phyloP scores from a whole-genome alignment of 2,329 filamentous ascomycete genomes.

The Teratosphaeria nubilosa region DNA sequence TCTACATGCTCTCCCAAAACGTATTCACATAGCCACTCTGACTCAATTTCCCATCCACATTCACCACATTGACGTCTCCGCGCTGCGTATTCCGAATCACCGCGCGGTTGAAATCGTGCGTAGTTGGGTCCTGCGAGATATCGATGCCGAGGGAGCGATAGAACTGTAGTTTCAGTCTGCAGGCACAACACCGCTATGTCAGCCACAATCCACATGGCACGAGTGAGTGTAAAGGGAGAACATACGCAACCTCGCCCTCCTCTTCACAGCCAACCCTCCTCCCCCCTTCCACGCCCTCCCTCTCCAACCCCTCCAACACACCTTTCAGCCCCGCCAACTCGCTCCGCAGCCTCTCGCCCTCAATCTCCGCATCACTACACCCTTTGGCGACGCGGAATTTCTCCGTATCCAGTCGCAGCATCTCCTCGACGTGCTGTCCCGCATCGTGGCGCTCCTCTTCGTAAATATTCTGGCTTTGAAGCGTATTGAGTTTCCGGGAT shows the following conservation, averaged over 20 bases:
- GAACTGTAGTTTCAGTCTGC: constrained; percentile 69
- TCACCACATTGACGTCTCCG: constrained; percentile 89
- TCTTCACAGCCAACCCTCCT: constrained; percentile 36
- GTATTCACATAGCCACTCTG: constrained; percentile 90
- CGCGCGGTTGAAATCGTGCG: constrained; percentile 74
- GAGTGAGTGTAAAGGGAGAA: constrained; percentile 4
- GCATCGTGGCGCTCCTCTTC: constrained; percentile 66
- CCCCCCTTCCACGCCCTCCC: constrained; percentile 73
- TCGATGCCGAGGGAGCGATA: constrained; percentile 88
- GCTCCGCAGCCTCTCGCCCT: constrained; percentile 79
- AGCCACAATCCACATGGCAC: neutral
- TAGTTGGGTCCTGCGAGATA: constrained; percentile 62
- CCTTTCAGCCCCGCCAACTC: constrained; percentile 67
- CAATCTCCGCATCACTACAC: constrained; percentile 79
- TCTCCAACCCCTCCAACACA: constrained; percentile 70
- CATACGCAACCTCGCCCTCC: constrained; percentile 41
- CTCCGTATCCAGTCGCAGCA: constrained; percentile 78
- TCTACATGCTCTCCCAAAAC: constrained; percentile 79
- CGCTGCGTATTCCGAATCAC: constrained; percentile 76
- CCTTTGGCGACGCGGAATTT: constrained; percentile 94
- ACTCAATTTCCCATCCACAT: constrained; percentile 79
- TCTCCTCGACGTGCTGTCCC: constrained; percentile 69
- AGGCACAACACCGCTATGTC: neutral
- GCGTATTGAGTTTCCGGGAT: constrained; percentile 62
- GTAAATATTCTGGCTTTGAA: constrained; percentile 67